phyloP scores from a whole-genome alignment of 176 grass and related monocot species.

The Thinopyrum elongatum region DNA sequence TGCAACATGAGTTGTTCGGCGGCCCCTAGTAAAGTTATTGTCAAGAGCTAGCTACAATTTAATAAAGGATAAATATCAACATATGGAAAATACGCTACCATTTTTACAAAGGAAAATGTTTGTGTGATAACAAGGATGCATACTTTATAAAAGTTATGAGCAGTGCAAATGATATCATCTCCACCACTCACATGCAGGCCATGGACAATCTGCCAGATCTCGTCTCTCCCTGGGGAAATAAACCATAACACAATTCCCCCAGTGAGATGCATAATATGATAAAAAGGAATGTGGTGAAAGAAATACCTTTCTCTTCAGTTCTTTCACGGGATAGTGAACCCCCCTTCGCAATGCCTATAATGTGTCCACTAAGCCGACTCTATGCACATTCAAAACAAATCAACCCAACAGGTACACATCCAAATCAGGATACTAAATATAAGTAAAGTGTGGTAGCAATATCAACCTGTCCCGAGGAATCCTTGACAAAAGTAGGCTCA shows the following conservation, averaged over 20 bases:
- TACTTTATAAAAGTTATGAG: slow-evolving; percentile 75
- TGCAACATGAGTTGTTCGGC: slow-evolving; percentile 68
- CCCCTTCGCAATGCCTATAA: slow-evolving; percentile 52
- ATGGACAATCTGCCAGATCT: slow-evolving; percentile 66
- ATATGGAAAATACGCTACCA: not conserved
- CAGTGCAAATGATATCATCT: slow-evolving; percentile 49
- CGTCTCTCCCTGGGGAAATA: slow-evolving; percentile 58
- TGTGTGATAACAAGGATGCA: slow-evolving; percentile 7
- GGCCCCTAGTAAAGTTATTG: slow-evolving; percentile 78
- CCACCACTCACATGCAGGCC: slow-evolving; percentile 65
- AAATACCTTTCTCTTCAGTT: slow-evolving; percentile 66
- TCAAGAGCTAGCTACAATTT: slow-evolving; percentile 82
- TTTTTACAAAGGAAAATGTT: slow-evolving; percentile 17
- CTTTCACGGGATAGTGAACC: slow-evolving; percentile 75
- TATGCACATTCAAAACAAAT: slow-evolving; percentile 25
- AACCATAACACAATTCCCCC: not conserved
- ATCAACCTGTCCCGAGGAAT: slow-evolving; percentile 44
- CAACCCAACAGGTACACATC: not conserved
- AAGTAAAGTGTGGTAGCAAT: not conserved
- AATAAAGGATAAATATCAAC: slow-evolving; percentile 33
- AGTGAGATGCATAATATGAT: not conserved
- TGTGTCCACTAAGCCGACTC: slow-evolving; percentile 44
- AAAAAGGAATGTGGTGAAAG: slow-evolving; percentile 7
- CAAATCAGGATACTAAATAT: slow-evolving; percentile 6
- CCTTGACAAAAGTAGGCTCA: slow-evolving; percentile 51